Base-by-base conservation (phyloP, 768 basidiomycete species). In the Coprinopsis strossmayeri region DNA sequence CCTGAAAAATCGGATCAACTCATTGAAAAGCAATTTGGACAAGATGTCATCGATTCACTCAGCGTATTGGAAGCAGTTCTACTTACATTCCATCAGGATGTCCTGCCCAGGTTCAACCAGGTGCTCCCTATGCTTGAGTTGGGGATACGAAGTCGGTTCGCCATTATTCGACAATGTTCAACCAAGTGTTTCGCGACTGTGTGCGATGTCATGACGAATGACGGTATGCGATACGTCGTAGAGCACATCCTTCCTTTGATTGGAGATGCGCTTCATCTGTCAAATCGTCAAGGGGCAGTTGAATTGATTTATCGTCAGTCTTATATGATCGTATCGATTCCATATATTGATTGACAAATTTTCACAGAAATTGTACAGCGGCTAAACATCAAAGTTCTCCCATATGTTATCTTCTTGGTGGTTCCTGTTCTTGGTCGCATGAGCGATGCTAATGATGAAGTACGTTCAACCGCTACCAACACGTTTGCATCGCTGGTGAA, bases 401-500 rank as follows among this genome's bases (percentile, higher is more conserved):
- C 96, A 10, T 99, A 98, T 60, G 87, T 98, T 7, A 87, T 98
- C 52, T 98, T 99, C 69, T 73, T 99, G 67, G 82, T 99, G 26
- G 94, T 98, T 0, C 96, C 96, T 0, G 81, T 98, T 3, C 81
- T 99, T 5, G 96, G 96, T 5, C 78, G 96, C 28, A 99, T 98
- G 96, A 97, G 92, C 57, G 96, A 99, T 63, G 61, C 81, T 3
- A 84, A 97, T 58, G 91, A 93, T 52, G 87, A 90, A 51, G 87
- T 96, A 34, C 86, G 96, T 23, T 81, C 95, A 24, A 82, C 91
- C 1, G 85, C 96, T 2, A 98, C 96, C n/a, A 93, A 92, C 60
- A 94, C 93, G 0, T 99, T 99, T 60, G 96, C 96, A 0, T 88
- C 91, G 0, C 69, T 99, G 15, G 91, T 99, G 53, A 97, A 98